Base-by-base conservation (phyloP, 805 yeast genomes). In the Jamesozyma spencerorum region DNA sequence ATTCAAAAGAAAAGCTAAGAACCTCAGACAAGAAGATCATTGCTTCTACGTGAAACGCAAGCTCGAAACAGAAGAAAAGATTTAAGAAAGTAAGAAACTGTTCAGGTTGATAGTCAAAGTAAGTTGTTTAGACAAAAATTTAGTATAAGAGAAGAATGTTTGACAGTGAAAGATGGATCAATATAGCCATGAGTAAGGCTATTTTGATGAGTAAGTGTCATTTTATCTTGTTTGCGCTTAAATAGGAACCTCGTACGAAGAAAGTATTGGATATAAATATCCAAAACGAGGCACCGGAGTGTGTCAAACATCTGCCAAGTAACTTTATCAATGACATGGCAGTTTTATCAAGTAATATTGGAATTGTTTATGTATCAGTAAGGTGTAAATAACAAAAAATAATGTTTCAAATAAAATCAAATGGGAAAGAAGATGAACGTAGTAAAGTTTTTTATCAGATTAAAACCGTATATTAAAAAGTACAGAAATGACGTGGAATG, bases 201-300 rank as follows among this genome's bases (percentile, higher is more conserved):
- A 70, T 58, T 68, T 70, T 61, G 88, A 81, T 82, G 90, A 82
- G 90, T 81, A 82, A 67, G 62, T 61, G 70, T 74, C 81, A 71
- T 49, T 36, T 48, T 63, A 32, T 82, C 86, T 85, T 68, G 94
- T 81, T 85, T 87, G 68, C 44, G 34, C 81, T 77, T 30, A 80
- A 84, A 84, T 83, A 81, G 94, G 88, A 79, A 41, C 47, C 49
- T 39, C 44, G 36, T 44, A 48, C 39, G 29, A 46, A 17, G 38
- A 17, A 31, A 19, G 27, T 31, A 31, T 15, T 17, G 26, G 26
- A 35, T 20, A 28, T 34, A 17, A 5, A 34, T 26, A 13, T 24
- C n/a, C 31, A 34, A 37, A 48, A 45, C 34, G 29, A 40, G 47
- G 48, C 43, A 39, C 48, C 50, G 31, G 50, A 47, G 50, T 47